Conservation (phyloP, 805 yeast genomes). For the Schizosaccharomyces osmophilus region DNA sequence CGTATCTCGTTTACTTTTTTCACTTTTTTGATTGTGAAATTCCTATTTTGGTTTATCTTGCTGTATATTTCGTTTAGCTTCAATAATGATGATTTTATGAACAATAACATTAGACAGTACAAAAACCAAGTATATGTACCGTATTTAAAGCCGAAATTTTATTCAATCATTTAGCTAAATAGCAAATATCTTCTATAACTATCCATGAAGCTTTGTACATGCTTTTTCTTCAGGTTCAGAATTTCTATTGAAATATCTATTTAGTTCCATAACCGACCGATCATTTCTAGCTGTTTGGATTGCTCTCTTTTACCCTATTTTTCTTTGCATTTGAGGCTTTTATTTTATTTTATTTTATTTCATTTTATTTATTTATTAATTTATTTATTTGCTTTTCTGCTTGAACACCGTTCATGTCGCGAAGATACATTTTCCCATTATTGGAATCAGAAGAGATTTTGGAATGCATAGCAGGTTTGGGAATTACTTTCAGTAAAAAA, state of each 20-base stretch:
- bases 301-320: no score
- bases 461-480: neutral
- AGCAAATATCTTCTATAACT: neutral
- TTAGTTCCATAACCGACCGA: no score
- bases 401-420: neutral
- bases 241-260: no score
- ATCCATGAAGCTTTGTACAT: neutral
- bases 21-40: no score
- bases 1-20: no score
- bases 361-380: neutral
- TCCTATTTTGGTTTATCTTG: no score
- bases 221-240: neutral
- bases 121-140: neutral
- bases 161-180: neutral
- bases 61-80: no score
- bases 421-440: neutral
- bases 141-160: neutral
- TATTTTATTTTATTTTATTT: no score
- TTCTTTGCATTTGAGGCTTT: no score
- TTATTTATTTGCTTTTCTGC: neutral
- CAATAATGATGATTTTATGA: no score
- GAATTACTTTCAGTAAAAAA: neutral
- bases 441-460: neutral
- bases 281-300: no score
- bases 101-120: no score